Conservation (phyloP, 768 basidiomycete genomes). For the Suillus hirtellus region DNA sequence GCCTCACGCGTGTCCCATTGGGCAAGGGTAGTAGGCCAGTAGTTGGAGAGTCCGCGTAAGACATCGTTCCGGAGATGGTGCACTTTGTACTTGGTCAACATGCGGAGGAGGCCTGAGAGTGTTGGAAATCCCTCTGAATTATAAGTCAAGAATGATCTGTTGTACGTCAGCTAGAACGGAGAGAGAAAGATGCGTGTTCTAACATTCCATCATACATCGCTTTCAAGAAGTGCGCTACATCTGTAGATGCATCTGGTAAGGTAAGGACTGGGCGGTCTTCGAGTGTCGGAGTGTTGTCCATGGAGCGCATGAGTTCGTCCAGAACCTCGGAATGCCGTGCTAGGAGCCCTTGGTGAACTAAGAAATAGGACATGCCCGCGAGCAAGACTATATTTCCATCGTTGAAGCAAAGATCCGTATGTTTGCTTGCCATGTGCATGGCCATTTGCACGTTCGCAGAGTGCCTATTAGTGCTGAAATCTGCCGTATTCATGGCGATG, state of each 20-base stretch:
- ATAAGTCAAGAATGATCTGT: conserved; percentile 48
- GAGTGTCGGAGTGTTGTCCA: conserved; percentile 31
- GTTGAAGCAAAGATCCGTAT: conserved; percentile 58
- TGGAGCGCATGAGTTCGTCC: conserved; percentile 37
- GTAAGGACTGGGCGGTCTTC: conserved; percentile 60
- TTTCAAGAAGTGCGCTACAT: conserved; percentile 57
- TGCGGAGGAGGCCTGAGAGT: conserved; percentile 57
- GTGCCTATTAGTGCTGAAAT: conserved; percentile 51
- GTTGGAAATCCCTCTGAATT: conserved; percentile 51
- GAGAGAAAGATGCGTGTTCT: conserved; percentile 27
- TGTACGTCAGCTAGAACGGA: conserved; percentile 19
- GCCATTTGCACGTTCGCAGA: conserved; percentile 17
- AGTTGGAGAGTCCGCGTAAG: conserved; percentile 47
- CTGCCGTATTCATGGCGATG: conserved; percentile 25
- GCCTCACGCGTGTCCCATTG: conserved; percentile 71
- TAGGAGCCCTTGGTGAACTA: conserved; percentile 68
- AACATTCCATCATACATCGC: conserved; percentile 75
- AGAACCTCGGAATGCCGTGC: conserved; percentile 62
- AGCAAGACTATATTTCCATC: conserved; percentile 73
- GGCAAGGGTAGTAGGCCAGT: conserved; percentile 63
- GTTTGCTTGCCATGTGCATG: conserved; percentile 35
- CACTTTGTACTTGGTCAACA: conserved; percentile 66
- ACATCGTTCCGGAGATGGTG: conserved; percentile 57
- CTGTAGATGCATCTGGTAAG: conserved; percentile 55
- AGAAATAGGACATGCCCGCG: conserved; percentile 57